phyloP scores from a whole-genome alignment of 2,329 filamentous ascomycete genomes.

The Oidium heveae region DNA sequence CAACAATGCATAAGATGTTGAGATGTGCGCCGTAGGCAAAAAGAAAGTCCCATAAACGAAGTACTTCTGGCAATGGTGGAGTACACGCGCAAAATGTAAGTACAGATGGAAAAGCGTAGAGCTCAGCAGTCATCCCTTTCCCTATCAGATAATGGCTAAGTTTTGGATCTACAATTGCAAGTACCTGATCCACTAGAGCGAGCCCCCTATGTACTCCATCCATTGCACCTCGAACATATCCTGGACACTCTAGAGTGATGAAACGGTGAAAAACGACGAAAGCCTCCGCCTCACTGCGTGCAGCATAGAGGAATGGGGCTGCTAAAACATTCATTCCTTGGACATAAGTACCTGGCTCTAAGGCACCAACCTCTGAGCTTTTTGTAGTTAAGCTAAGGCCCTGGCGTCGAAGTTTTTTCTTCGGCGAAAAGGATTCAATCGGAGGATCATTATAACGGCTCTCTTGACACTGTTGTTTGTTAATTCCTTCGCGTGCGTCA shows the following conservation, averaged over 20 bases:
- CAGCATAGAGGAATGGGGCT: constrained; percentile 84
- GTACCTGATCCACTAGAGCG: constrained; percentile 70
- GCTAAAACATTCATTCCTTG: constrained; percentile 98
- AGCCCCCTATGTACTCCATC: constrained; percentile 87
- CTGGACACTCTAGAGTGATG: constrained; percentile 68
- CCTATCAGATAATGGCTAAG: constrained; percentile 61
- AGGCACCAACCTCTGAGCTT: constrained; percentile 31
- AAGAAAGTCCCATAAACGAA: constrained; percentile 88
- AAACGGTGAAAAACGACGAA: constrained; percentile 78
- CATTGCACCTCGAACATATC: constrained; percentile 89
- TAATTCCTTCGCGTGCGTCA: constrained; percentile 34
- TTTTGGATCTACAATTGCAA: constrained; percentile 77
- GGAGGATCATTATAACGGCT: constrained; percentile 5
- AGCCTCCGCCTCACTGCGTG: constrained; percentile 81
- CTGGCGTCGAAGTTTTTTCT: constrained; percentile 21
- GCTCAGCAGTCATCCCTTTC: constrained; percentile 73
- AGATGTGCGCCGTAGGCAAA: constrained; percentile 89
- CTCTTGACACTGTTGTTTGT: constrained; percentile 3
- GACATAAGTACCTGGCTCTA: constrained; percentile 67
- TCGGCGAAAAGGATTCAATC: constrained; percentile 6
- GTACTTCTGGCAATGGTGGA: constrained; percentile 74
- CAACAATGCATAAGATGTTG: constrained; percentile 90
- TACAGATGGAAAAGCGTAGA: constrained; percentile 91
- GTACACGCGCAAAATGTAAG: constrained; percentile 89
- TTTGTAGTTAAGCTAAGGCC: constrained; percentile 36